Base-by-base conservation (phyloP, 371 early-diverging fungal genomes). In the Mortierella polycephala region DNA sequence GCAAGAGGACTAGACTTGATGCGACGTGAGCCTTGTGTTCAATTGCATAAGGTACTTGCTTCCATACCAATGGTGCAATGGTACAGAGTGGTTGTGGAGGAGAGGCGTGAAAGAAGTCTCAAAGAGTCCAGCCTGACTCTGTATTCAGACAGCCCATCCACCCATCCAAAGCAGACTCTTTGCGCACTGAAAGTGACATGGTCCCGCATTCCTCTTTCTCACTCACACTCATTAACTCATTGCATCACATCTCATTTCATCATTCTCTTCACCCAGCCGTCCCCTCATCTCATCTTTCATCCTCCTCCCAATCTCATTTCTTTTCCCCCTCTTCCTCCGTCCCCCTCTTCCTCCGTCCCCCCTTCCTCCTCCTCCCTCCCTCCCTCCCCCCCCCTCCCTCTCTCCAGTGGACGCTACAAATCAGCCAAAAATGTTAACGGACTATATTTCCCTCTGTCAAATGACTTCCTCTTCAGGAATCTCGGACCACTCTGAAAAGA, bases 401-500 rank as follows among this genome's bases (percentile, higher is more conserved):
- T 16, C 61, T 12, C 16, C 49, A 20, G 45, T 39, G 9, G 16
- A 18, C 47, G n/a, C 7, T 20, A 46, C 45, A 46, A 13, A 16
- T 12, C 37, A 39, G 18, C 51, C 12, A 14, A n/a, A 14, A 47
- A 12, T 47, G 16, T 47, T n/a, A 5, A 14, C 47, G 11, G 47
- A 47, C 6, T n/a, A 47, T 12, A n/a, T 14, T 5, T n/a, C n/a
- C 5, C 47, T 47, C 16, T 5, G 47, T 11, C 16, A 47, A 12
- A 12, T 47, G 47, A 47, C 47, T 4, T 9, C n/a, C 16, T 47
- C 47, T 10, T 14, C n/a, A 12, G 47, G n/a, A 57, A 40, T 57
- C 41, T 57, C 30, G 18, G 50, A n/a, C 40, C 20, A 46, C 60
- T 20, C 14, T 23, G 40, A 60, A 44, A 60, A 47, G 13, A 45